Evolutionary conservation across 2,329 filamentous ascomycete species (phyloP).

Genomic region (Acrocalymma vagum): DNA sequence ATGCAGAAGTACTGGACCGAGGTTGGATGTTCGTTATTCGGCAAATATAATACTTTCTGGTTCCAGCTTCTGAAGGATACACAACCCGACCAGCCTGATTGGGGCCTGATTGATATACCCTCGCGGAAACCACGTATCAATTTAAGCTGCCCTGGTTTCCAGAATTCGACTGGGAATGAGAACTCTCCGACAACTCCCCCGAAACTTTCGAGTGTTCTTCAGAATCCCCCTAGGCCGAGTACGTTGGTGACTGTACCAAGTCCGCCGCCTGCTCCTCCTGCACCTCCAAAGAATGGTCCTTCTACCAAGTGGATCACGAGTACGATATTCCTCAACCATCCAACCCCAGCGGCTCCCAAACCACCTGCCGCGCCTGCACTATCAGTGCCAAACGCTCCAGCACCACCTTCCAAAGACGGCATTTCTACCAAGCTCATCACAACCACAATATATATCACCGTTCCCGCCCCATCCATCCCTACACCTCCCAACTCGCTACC

Average conservation of each 20-base stretch:
- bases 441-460: slow-evolving; percentile 11
- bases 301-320: not conserved
- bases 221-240: not conserved
- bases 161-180: too few relatives aligned
- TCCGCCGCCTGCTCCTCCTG: not conserved
- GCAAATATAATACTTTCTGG: slow-evolving; percentile 43
- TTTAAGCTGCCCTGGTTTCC: slow-evolving; percentile 22
- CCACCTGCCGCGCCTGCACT: not conserved
- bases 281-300: not conserved
- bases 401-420: not conserved
- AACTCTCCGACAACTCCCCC: too few relatives aligned
- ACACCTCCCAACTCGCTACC: not conserved
- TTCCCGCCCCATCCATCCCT: slow-evolving; percentile 4
- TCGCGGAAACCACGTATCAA: slow-evolving; percentile 26
- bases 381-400: not conserved
- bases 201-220: too few relatives aligned
- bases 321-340: too few relatives aligned
- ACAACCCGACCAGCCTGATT: slow-evolving; percentile 28
- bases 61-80: slow-evolving; percentile 39
- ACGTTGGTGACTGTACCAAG: not conserved
- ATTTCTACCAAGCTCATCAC: not conserved
- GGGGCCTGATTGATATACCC: slow-evolving; percentile 30
- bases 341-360: too few relatives aligned
- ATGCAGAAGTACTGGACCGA: slow-evolving; percentile 39
- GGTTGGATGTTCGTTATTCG: slow-evolving; percentile 39